Conservation (phyloP, 495 filamentous ascomycete genomes). For the Xylaria palmicola region DNA sequence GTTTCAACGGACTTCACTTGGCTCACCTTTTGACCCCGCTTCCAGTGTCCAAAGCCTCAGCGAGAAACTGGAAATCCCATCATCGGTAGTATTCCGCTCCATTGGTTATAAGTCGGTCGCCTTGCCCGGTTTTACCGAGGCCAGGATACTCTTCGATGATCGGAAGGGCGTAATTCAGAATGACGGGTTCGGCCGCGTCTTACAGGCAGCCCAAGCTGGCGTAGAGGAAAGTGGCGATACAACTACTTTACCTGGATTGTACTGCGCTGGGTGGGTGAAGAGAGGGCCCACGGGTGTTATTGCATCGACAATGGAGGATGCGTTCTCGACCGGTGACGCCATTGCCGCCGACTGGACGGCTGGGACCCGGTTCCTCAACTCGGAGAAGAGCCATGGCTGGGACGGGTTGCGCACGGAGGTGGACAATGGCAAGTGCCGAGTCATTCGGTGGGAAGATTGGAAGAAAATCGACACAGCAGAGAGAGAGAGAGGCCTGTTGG, state of each 20-base stretch:
- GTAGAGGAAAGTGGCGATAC: constrained; percentile 6
- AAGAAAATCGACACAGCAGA: constrained; percentile 78
- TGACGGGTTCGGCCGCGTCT: constrained; percentile 74
- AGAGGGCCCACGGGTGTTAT: constrained; percentile 93
- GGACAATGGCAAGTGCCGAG: constrained; percentile 36
- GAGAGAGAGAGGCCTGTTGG: constrained; percentile 58
- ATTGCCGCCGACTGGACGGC: constrained; percentile 68
- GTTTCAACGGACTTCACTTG: constrained; percentile 62
- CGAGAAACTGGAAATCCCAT: constrained; percentile 44
- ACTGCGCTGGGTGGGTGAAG: constrained; percentile 97
- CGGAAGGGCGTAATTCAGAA: constrained; percentile 77
- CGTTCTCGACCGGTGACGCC: constrained; percentile 82
- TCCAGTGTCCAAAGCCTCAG: constrained; percentile 54
- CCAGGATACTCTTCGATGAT: constrained; percentile 77
- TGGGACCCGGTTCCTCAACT: constrained; percentile 47
- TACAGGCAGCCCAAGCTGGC: constrained; percentile 24
- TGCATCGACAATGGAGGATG: constrained; percentile 93
- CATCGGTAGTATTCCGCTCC: constrained; percentile 77
- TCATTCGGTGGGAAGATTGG: constrained; percentile 84
- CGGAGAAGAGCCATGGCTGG: constrained; percentile 64
- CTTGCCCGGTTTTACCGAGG: constrained; percentile 70
- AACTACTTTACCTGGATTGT: constrained; percentile 64
- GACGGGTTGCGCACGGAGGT: constrained; percentile 48
- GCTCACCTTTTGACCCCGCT: constrained; percentile 46
- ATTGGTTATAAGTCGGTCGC: constrained; percentile 87